Percentiles rank a stretch among this genome's conserved stretches.
Evolutionary conservation across 2,329 filamentous ascomycete species (phyloP).

Genomic region (Claviceps monticola): DNA sequence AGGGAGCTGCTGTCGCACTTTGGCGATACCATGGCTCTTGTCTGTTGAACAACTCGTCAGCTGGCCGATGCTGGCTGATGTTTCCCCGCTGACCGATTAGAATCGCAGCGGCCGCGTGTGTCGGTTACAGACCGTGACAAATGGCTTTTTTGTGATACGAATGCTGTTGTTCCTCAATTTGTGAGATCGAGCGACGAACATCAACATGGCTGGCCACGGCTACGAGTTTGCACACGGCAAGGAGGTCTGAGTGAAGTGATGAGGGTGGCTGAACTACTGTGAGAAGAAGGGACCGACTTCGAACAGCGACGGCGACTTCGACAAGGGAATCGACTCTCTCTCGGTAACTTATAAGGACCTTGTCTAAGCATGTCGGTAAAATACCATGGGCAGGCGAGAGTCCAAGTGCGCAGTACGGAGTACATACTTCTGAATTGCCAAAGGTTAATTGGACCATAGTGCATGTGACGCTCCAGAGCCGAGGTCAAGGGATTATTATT

Average conservation of each 20-base stretch:
- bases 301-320: slow-evolving; percentile 2
- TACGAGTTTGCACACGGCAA: not conserved
- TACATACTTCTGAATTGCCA: too few species aligned
- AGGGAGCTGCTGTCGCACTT: slow-evolving; percentile 45
- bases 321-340: not conserved
- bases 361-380: not conserved
- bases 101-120: not conserved
- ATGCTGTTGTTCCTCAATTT: slow-evolving; percentile 19
- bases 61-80: not conserved
- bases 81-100: not conserved
- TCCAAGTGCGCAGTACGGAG: too few species aligned
- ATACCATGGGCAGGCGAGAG: not conserved
- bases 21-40: slow-evolving; percentile 35
- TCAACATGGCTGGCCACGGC: slow-evolving; percentile 20
- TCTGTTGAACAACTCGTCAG: slow-evolving; percentile 5
- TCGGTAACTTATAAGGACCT: not conserved
- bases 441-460: too few species aligned
- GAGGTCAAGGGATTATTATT: not conserved
- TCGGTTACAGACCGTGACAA: slow-evolving; percentile 1
- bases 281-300: not conserved
- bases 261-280: not conserved
- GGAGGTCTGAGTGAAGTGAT: not conserved
- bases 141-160: slow-evolving; percentile 16
- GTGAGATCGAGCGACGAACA: slow-evolving; percentile 18
- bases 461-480: not conserved